Percentiles rank a stretch among this genome's conserved stretches.
Evolutionary conservation across 148 eudicot species (phyloP).

Genomic region (Polygonum maritimum): DNA sequence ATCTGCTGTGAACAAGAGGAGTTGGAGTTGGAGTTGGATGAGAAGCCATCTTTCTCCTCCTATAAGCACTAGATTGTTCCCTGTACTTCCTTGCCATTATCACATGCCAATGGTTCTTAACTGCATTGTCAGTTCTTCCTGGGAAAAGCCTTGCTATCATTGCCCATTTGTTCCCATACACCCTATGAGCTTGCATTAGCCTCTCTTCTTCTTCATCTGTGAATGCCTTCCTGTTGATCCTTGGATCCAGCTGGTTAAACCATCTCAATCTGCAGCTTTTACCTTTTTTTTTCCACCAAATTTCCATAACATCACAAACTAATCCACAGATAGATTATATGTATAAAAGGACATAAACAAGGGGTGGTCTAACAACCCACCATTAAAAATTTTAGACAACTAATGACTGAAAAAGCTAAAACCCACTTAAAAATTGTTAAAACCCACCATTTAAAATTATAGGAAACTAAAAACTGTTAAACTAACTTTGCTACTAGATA

Average conservation of each 20-base stretch:
- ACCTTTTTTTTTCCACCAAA: conserved; percentile 23
- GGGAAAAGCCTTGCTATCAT: conserved; percentile 79
- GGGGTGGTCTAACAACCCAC: background rate
- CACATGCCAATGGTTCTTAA: conserved; percentile 94
- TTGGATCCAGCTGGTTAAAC: conserved; percentile 92
- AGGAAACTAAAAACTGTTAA: background rate
- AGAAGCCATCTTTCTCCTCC: conserved; percentile 31
- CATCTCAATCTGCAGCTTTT: conserved; percentile 90
- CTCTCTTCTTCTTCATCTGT: conserved; percentile 78
- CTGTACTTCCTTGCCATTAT: conserved; percentile 78
- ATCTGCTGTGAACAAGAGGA: background rate
- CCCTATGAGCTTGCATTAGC: conserved; percentile 63
- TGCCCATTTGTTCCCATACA: conserved; percentile 89
- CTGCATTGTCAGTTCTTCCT: conserved; percentile 83
- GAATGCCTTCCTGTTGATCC: conserved; percentile 70
- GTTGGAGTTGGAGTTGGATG: background rate
- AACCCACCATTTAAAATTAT: background rate
- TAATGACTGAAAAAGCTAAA: no score
- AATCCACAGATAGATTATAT: background rate
- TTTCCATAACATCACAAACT: background rate
- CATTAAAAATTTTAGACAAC: no score
- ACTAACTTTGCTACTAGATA: background rate
- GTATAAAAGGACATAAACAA: background rate
- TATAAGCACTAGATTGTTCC: conserved; percentile 51
- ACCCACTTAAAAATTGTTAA: no score